Base-by-base conservation (phyloP, 371 early-diverging fungal species). In the Syncephalastrum sp. region DNA sequence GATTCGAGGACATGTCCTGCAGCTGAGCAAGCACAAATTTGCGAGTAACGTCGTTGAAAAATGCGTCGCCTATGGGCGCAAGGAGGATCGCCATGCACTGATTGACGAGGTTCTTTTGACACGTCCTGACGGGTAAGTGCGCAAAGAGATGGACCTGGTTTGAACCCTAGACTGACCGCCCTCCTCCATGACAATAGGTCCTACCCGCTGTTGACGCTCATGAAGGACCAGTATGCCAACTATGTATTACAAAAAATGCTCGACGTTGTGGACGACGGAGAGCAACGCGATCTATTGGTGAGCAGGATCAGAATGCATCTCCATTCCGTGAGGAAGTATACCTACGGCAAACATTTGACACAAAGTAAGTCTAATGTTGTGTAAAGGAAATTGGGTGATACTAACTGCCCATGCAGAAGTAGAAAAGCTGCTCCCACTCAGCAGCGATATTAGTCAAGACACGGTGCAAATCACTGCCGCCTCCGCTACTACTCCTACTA, bases 231-330 rank as follows among this genome's bases (percentile, higher is more conserved):
- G 81, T 99, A 94, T 77, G 99, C 99, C 53, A 99, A 99, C 79
- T 99, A 99, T 74, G 99, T 99, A 8, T 95, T 99, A 19, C 99
- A 99, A 73, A 97, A 98, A 72, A 95, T 99, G 93, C 77, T 98
- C 43, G 99, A 99, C 68, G 95, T 96, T 25, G 94, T 92, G 3
- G 60, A 60, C 50, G 91, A 91, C 63, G 93, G 88, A 1, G 85
- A 87, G 17, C 94, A 96, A 75, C 82, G 92, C 21, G 92, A 92
- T 52, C 56, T 90, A 4, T 75, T 98, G 19, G 81, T 98, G 27
- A 70, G 81, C 54, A 90, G 87, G 70, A 93, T 97, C 73, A 90
- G 88, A 66, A 96, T 95, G 25, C 95, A 97, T 58, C 68, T 97
- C 41, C 85, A 83, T 55, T 85, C 90, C 0, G 77, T 98, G 52